Evolutionary conservation across 306 rosid genomes (phyloP).

Genomic region (Rosa persica): DNA sequence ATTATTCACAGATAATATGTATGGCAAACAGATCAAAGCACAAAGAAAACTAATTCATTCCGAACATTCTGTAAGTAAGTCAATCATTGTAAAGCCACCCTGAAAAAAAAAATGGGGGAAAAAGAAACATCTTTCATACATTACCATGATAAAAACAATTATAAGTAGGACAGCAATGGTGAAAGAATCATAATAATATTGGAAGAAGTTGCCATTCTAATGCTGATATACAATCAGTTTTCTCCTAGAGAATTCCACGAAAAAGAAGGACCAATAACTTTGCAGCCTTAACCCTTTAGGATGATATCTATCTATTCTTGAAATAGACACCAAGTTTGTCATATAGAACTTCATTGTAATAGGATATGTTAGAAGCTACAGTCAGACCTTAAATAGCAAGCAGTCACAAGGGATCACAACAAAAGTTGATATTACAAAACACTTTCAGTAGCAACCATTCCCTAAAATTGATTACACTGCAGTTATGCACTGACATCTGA

Average conservation of each 20-base stretch:
- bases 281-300: background rate
- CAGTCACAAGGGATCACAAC: background rate
- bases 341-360: background rate
- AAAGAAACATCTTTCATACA: background rate
- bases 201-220: background rate
- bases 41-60: background rate
- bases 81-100: background rate
- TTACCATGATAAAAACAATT: background rate
- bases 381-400: background rate
- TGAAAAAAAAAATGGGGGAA: background rate
- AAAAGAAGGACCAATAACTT: constrained; percentile 1
- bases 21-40: background rate
- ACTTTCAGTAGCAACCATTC: background rate
- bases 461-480: background rate
- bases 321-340: background rate
- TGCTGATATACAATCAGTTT: background rate
- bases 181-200: background rate
- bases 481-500: background rate
- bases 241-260: background rate
- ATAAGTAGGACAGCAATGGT: background rate
- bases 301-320: background rate
- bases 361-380: background rate
- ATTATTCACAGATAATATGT: background rate
- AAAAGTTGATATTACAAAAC: background rate
- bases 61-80: background rate